These are phyloP conservation scores for Arabidopsis arenosa DNA, from an alignment of 345 rosid species.

Conservation along the genomic window DNA sequence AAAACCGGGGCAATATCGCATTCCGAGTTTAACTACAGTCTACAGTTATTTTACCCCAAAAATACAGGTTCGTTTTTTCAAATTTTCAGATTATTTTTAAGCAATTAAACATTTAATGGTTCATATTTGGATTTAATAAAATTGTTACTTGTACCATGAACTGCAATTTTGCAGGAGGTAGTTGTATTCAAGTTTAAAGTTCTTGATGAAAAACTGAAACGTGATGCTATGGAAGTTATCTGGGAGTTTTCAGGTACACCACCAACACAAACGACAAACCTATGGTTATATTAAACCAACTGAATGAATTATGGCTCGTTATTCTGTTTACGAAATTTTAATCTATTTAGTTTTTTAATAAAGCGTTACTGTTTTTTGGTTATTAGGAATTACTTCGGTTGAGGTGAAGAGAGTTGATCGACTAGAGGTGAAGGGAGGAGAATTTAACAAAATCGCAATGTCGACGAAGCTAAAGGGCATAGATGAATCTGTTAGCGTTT, in stretches of 20 bases:
- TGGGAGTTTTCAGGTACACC: conserved; percentile 26
- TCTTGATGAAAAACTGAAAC: background rate
- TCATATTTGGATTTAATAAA: background rate
- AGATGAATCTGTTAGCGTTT: background rate
- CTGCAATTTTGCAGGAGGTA: background rate
- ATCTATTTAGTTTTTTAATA: background rate
- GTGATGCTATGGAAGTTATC: background rate
- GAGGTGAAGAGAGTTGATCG: background rate
- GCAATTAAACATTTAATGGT: background rate
- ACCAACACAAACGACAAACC: background rate
- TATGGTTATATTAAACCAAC: background rate
- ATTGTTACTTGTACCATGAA: background rate
- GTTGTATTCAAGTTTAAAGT: conserved; percentile 16
- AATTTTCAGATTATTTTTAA: background rate
- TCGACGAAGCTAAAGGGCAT: background rate
- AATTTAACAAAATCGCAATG: background rate
- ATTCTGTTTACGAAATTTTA: background rate
- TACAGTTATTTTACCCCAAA: background rate
- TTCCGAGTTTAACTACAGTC: background rate
- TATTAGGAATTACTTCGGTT: background rate
- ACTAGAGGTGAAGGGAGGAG: background rate
- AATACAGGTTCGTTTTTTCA: background rate
- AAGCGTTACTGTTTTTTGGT: background rate
- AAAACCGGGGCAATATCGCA: background rate
- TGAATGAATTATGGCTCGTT: background rate